Evolutionary conservation across 2,329 filamentous ascomycete species (phyloP).

Genomic region (Ceratocystiopsis brevicomis): DNA sequence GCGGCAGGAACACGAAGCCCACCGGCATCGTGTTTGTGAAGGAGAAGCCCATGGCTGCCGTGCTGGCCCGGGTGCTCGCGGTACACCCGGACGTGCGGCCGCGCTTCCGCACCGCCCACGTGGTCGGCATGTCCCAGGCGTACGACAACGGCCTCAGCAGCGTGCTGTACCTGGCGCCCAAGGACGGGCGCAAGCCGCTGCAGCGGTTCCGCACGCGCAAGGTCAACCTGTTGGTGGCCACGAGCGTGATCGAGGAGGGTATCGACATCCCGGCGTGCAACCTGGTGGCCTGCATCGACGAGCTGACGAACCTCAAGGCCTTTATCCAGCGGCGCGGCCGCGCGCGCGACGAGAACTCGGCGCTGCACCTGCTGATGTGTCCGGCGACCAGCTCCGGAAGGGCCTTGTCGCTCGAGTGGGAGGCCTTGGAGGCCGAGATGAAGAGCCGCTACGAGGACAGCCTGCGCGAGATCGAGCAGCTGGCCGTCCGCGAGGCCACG

Average conservation of each 20-base stretch:
- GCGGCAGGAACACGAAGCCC: conserved; percentile 17
- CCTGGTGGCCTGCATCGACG: conserved; percentile 39
- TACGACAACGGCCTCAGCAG: conserved; percentile 5
- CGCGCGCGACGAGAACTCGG: conserved; percentile 30
- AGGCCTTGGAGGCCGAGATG: conserved; percentile 53
- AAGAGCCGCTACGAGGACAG: conserved; percentile 49
- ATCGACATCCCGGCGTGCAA: conserved; percentile 49
- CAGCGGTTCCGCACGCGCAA: conserved; percentile 33
- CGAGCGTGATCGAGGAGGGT: conserved; percentile 47
- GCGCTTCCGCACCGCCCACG: conserved; percentile 30
- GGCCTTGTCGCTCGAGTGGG: conserved; percentile 32
- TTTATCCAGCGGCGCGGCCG: conserved; percentile 39
- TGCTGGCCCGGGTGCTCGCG: conserved; percentile 39
- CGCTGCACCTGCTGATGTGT: conserved; percentile 27
- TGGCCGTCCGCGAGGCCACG: conserved; percentile 28
- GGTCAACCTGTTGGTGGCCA: conserved; percentile 40
- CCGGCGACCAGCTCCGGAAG: neutral
- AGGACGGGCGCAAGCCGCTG: conserved; percentile 19
- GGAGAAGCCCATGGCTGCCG: conserved; percentile 39
- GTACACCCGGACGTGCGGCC: conserved; percentile 27
- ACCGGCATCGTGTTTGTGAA: conserved; percentile 50
- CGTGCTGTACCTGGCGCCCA: conserved; percentile 14
- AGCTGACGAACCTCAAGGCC: conserved; percentile 31
- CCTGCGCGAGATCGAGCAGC: conserved; percentile 26
- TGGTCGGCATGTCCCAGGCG: conserved; percentile 26